Percentiles rank a stretch among this genome's conserved stretches.
These are phyloP conservation scores for Phoma sp. DNA, from an alignment of 2,329 filamentous ascomycete genomes.

Conservation along the genomic window DNA sequence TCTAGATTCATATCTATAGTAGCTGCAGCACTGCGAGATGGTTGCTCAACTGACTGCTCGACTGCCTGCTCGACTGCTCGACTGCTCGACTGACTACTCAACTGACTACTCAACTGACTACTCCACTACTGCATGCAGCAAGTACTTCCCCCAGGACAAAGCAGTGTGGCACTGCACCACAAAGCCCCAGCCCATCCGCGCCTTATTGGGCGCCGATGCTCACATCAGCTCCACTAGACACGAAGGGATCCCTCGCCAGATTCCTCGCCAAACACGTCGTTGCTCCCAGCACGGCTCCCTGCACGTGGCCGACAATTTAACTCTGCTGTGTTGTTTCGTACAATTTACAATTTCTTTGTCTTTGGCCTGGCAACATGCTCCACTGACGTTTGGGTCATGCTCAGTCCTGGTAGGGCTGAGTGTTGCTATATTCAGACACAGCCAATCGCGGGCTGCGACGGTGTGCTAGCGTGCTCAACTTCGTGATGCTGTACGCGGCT, in stretches of 20 bases:
- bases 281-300: not conserved
- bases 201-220: constrained; percentile 9
- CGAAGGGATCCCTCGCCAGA: constrained; percentile 13
- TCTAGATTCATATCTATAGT: not conserved
- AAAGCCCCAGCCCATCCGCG: not conserved
- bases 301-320: constrained; percentile 3
- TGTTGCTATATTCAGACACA: not conserved
- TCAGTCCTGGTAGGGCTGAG: constrained; percentile 8
- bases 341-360: constrained; percentile 1
- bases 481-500: not conserved
- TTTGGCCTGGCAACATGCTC: not conserved
- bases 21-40: not conserved
- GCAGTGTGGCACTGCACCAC: not conserved
- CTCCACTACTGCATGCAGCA: not conserved
- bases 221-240: constrained; percentile 14
- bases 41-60: too few species aligned
- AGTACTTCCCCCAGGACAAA: constrained; percentile 1
- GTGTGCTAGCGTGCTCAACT: not conserved
- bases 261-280: not conserved
- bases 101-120: too few species aligned
- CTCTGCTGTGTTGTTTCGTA: not conserved
- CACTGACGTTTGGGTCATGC: constrained; percentile 1
- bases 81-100: too few species aligned
- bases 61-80: too few species aligned
- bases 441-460: not conserved